Evolutionary conservation across 345 rosid species (phyloP).

Genomic region (Stellera chamaejasme): DNA sequence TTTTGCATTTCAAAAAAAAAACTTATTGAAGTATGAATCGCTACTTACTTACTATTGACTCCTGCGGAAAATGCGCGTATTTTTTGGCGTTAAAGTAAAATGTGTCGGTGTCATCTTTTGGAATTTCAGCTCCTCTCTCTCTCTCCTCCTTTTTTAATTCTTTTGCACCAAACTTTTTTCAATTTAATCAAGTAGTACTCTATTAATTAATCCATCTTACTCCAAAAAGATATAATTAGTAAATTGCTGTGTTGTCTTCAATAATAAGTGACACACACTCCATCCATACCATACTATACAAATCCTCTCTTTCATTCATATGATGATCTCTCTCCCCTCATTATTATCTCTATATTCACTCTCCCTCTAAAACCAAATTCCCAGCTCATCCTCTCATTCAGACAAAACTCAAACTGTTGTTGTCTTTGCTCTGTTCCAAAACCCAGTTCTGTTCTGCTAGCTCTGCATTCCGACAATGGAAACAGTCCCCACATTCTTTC

Average conservation of each 20-base stretch:
- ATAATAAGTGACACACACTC: conserved; percentile 7
- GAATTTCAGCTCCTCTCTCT: conserved; percentile 11
- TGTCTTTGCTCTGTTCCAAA: background rate
- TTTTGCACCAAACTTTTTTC: background rate
- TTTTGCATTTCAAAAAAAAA: no score
- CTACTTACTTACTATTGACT: background rate
- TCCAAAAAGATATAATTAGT: background rate
- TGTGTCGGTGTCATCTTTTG: conserved; percentile 32
- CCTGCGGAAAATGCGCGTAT: background rate
- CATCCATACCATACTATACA: background rate
- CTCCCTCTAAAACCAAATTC: background rate
- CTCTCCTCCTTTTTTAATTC: background rate
- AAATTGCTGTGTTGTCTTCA: conserved; percentile 5
- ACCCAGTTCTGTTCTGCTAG: background rate
- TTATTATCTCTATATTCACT: background rate
- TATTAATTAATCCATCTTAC: background rate
- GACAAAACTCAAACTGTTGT: no score
- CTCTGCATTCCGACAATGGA: conserved; percentile 25
- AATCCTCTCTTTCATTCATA: background rate
- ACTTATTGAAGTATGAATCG: background rate
- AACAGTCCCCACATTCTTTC: conserved; percentile 13
- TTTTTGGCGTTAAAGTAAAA: conserved; percentile 14
- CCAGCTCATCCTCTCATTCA: no score
- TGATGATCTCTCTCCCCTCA: conserved; percentile 1
- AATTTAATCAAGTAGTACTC: background rate